Conservation (phyloP, 208 protist genomes). For the Wallacemonas rigidus region DNA sequence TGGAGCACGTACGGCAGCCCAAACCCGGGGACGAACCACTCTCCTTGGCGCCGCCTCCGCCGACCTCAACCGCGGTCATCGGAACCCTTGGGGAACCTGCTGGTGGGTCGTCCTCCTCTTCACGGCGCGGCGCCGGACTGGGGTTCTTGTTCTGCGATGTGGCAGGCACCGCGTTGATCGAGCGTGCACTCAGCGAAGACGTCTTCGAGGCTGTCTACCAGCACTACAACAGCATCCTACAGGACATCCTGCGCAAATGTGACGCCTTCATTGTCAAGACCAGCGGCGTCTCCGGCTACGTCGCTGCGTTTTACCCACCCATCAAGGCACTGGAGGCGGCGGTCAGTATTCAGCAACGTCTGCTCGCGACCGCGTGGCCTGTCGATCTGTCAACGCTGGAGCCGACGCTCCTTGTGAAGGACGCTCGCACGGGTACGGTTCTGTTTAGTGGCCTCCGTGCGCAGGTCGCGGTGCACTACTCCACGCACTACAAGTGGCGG, state of each 20-base stretch:
- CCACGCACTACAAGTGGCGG: conserved; percentile 37
- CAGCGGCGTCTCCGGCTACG: conserved; percentile 56
- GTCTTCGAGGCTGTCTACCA: conserved; percentile 41
- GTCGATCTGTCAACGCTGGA: conserved; percentile 49
- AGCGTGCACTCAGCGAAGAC: conserved; percentile 22
- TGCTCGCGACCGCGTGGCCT: conserved; percentile 59
- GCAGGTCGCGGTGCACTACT: conserved; percentile 59
- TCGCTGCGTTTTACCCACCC: conserved; percentile 55
- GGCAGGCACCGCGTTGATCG: conserved; percentile 25
- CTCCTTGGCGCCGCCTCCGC: conserved; percentile 16
- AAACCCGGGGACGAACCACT: not conserved
- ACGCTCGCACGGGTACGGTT: conserved; percentile 36
- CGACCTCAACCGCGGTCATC: not conserved
- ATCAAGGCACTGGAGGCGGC: conserved; percentile 65
- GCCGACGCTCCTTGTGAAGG: conserved; percentile 64
- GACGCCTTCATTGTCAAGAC: conserved; percentile 69
- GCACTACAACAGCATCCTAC: conserved; percentile 80
- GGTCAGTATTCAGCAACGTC: conserved; percentile 52
- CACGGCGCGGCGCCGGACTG: conserved; percentile 21
- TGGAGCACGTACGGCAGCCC: not conserved
- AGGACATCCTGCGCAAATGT: conserved; percentile 36
- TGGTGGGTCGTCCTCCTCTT: not conserved
- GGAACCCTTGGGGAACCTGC: no score
- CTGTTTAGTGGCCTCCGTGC: conserved; percentile 80
- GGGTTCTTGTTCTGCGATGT: conserved; percentile 71